Base-by-base conservation (phyloP, 352 stramenopile species). In the Phytophthora multivora region DNA sequence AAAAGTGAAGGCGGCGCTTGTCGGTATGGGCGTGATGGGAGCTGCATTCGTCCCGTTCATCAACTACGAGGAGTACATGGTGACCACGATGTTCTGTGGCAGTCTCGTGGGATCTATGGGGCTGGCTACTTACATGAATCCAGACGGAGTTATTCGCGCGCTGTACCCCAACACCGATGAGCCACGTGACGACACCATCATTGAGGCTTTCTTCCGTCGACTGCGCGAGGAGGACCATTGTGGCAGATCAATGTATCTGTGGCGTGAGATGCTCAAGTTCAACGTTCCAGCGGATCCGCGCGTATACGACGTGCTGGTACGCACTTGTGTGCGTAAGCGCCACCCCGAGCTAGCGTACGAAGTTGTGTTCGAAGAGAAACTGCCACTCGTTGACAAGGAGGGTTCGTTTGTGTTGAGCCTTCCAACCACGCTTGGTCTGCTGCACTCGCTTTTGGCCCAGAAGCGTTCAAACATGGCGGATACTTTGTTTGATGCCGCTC, bases 211-310 rank as follows among this genome's bases (percentile, higher is more conserved):
- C 59, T 93, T 93, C 58, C 81, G 84, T 0, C 84, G 87, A 9
- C 75, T 95, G 40, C 75, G 79, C n/a, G 87, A 95, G 45, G 87
- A 95, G 60, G 87, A 93, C 50, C 87, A 95, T 58, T 90, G 80
- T 60, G 84, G 87, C 0, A 75, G 87, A 39, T 83, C 80, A 26
- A 92, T 95, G 73, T 93, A 92, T 69, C 70, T 95, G 26, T 95
- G 87, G 87, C 79, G 81, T 26, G 87, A 95, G 56, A 92, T 95
- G 79, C 71, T 84, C 40, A 90, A 90, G 58, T 80, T 79, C 38
- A 79, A 73, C 30, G 72, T 93, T 21, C 56, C 74, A n/a, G 69
- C 83, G 1, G 87, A 95, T 53, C 69, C 76, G 41, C 83, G 77
- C 18, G 80, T 93, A 25, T 91, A 86, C 47, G 87, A 95, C 51